Base-by-base conservation (phyloP, 192 early-diverging fungal species). In the Chytriomyces confervae region DNA sequence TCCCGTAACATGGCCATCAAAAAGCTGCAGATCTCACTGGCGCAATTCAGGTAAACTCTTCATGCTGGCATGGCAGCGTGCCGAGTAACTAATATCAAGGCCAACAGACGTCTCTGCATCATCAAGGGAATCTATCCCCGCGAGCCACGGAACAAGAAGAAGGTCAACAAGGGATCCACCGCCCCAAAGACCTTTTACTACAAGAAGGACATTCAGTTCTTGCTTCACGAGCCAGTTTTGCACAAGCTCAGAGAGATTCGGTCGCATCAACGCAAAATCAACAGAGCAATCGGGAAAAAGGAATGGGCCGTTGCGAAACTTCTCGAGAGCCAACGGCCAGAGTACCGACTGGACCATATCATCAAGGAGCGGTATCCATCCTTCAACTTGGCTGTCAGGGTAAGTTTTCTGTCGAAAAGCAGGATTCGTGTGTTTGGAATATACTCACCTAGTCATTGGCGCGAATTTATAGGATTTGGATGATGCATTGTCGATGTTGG, bases 51-150 rank as follows among this genome's bases (percentile, higher is more conserved):
- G 92, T 93, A 80, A 71, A 69, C 23, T 44, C 60, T 49, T 27
- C 45, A 10, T 44, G 46, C 47, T 49, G 36, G 10, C 47, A 11
- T 49, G 36, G 10, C 47, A 11, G 67, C 43, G 23, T 27, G 13
- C 64, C 23, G 11, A 11, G 16, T 66, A 11, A 48, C 60, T 60
- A n/a, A 72, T 29, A 50, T 50, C 6, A 44, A 27, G 50, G 47
- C 70, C 18, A 78, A 68, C 91, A 79, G 97, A 81, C 95, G 96
- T 29, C 87, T 99, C 51, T 98, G 96, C 84, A 99, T 99, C 85
- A 86, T 99, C 77, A 99, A 99, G 86, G 97, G 97, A 44, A 94
- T 99, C 75, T 99, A 99, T 85, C 97, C 97, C 6, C 92, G 94
- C 43, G 96, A 97, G 84, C 97, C 97, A 51, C 90, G 87, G 69